phyloP scores from a whole-genome alignment of 192 early-diverging fungal genomes.

The Dissophora globulifera region DNA sequence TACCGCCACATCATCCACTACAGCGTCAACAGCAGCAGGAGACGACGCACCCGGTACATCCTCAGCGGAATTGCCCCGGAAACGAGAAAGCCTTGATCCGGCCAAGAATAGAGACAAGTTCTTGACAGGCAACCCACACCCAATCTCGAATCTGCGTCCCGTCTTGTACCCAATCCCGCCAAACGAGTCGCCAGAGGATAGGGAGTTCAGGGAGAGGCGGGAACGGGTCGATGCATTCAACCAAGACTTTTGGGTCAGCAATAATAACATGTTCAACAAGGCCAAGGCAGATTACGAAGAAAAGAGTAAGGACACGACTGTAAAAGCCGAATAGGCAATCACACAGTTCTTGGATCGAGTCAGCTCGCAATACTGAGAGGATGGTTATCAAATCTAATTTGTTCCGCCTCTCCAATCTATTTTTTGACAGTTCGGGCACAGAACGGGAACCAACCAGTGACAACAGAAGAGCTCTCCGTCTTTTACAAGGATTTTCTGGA shows the following conservation, averaged over 20 bases:
- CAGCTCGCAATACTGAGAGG: no score
- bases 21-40: conserved; percentile 12
- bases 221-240: conserved; percentile 64
- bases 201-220: conserved; percentile 54
- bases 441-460: conserved; percentile 54
- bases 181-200: conserved; percentile 61
- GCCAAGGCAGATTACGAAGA: conserved; percentile 64
- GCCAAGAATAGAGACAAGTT: conserved; percentile 37
- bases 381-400: no score
- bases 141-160: conserved; percentile 64
- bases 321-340: no score
- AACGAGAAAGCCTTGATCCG: conserved; percentile 41
- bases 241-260: conserved; percentile 66
- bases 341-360: background rate
- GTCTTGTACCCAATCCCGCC: conserved; percentile 59
- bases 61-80: conserved; percentile 2
- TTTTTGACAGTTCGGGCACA: conserved; percentile 50
- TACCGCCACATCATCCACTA: background rate
- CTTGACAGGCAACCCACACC: conserved; percentile 61
- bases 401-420: no score
- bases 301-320: conserved; percentile 53
- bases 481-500: conserved; percentile 71
- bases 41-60: background rate
- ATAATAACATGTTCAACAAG: conserved; percentile 61
- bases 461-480: conserved; percentile 61